Evolutionary conservation across 345 rosid species (phyloP).

Genomic region (Gossypium raimondii): DNA sequence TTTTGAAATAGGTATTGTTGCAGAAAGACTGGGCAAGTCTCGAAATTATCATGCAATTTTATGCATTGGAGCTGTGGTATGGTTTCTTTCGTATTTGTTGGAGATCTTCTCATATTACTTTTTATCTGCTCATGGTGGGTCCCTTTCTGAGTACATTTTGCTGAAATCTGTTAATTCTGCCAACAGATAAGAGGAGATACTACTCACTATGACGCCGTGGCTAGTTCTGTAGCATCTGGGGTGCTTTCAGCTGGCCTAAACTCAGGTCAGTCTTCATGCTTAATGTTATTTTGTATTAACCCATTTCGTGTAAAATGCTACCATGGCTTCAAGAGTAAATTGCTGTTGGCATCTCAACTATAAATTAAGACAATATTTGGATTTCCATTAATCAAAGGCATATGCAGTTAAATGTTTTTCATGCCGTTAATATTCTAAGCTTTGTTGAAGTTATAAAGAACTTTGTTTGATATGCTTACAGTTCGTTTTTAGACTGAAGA

Average conservation of each 20-base stretch:
- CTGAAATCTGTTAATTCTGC: slow-evolving; percentile 20
- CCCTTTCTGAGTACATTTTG: background rate
- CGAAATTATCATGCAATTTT: slow-evolving; percentile 64
- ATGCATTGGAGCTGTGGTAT: slow-evolving; percentile 98
- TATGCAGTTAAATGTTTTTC: too few species aligned
- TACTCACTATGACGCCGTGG: slow-evolving; percentile 92
- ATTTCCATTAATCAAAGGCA: background rate
- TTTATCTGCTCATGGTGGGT: background rate
- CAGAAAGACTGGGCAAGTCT: slow-evolving; percentile 75
- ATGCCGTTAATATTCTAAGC: background rate
- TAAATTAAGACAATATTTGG: background rate
- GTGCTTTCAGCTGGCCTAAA: slow-evolving; percentile 93
- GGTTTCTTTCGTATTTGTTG: slow-evolving; percentile 17
- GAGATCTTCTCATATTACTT: background rate
- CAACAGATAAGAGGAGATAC: slow-evolving; percentile 92
- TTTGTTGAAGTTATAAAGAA: background rate
- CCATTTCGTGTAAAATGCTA: background rate
- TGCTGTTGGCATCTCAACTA: background rate
- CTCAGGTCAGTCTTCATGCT: slow-evolving; percentile 52
- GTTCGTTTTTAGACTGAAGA: background rate
- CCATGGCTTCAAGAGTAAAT: background rate
- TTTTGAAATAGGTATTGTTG: slow-evolving; percentile 36
- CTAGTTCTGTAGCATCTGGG: slow-evolving; percentile 92
- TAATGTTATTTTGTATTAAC: background rate
- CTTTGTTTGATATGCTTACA: background rate